Evolutionary conservation across 805 yeast genomes (phyloP).

Genomic region (Ascoidea tarda): DNA sequence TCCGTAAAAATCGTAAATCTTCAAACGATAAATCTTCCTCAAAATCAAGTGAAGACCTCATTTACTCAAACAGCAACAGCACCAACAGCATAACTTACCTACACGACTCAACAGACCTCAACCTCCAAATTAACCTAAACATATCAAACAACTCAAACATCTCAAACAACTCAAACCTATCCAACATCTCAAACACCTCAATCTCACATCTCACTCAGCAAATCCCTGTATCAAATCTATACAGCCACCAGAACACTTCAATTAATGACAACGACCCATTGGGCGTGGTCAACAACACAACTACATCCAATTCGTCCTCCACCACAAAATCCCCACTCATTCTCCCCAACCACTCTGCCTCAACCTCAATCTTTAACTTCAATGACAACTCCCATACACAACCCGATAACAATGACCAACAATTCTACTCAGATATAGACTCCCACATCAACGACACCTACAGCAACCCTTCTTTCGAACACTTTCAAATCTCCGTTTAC

Average conservation of each 20-base stretch:
- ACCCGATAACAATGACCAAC: conserved; percentile 2
- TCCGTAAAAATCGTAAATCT: background rate
- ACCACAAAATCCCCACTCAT: conserved; percentile 12
- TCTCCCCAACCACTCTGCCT: conserved; percentile 12
- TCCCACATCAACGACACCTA: conserved; percentile 5
- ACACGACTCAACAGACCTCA: background rate
- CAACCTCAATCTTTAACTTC: background rate
- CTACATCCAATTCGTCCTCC: conserved; percentile 9
- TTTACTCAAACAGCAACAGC: conserved; percentile 13
- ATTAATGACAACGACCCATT: no score
- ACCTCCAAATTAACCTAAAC: conserved; percentile 1
- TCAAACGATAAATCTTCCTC: conserved; percentile 12
- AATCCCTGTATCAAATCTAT: background rate
- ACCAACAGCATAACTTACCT: background rate
- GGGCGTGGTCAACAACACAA: background rate
- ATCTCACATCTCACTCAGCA: background rate
- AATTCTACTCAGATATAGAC: conserved; percentile 7
- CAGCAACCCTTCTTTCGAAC: conserved; percentile 12
- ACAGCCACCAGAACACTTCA: conserved; percentile 1
- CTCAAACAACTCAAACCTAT: conserved; percentile 17
- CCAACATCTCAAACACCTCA: conserved; percentile 3
- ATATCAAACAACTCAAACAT: conserved; percentile 11
- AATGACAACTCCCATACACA: conserved; percentile 2
- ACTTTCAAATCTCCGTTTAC: conserved; percentile 62
- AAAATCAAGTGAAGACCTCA: conserved; percentile 9